Base-by-base conservation (phyloP, 176 grass and related monocot genomes). In the Juncus inflexus region DNA sequence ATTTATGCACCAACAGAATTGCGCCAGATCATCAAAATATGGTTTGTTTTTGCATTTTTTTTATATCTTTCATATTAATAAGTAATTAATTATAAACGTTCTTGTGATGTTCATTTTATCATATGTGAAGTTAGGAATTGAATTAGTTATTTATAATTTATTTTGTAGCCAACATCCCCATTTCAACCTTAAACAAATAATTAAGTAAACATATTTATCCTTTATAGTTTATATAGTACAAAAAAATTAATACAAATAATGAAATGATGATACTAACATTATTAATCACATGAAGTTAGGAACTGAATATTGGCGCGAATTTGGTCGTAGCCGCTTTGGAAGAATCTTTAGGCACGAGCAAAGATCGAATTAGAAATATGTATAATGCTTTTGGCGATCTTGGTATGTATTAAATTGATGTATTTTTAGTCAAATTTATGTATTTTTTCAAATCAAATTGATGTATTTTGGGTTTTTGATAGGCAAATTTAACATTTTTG, bases 251-350 rank as follows among this genome's bases (percentile, higher is more conserved):
- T 28, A 28, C 19, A 28, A 28, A 28, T 28, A 28, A 28, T 28
- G 19, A 28, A 1, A 28, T 13, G 0, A 40, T 52, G 47, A 54
- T 75, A 72, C 54, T 80, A 79, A 86, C 49, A 67, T 37, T 35
- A 83, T 42, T 60, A 77, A 74, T 61, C 61, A 70, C 73, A 73
- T 88, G 76, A 91, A 89, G 79, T 66, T 83, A 97, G 92, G 87
- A 97, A 89, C 77, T 97, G 70, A 97, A 97, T 61, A 88, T 91
- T 83, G 92, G 92, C 58, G 87, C 82, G 43, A 87, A 82, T 84
- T 70, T 91, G 55, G 80, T 97, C 64, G 57, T 91, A 64, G 73
- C 71, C 56, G 76, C 87, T 79, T 47, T 97, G 65, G 87, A 97
- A 78, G 92, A 91, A 61, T 75, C 85, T 60, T 66, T 83, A 66